Conservation (phyloP, 2,329 filamentous ascomycete species). For the Neofusicoccum kwambonambiense region DNA sequence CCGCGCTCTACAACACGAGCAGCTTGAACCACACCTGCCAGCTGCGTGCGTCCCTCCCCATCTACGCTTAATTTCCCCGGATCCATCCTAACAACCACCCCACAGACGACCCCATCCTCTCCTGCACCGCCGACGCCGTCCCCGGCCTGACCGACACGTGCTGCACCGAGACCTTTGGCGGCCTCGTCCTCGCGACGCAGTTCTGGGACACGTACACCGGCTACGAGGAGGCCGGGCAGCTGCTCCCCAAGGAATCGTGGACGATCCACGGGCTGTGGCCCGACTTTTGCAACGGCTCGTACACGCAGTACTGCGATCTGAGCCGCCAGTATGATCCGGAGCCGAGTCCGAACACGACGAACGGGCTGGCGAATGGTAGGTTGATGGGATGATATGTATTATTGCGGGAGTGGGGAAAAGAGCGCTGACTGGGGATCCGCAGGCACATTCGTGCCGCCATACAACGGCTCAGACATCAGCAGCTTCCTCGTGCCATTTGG, state of each 20-base stretch:
- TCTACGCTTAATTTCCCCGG: neutral
- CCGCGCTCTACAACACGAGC: slow-evolving; percentile 49
- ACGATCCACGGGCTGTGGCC: slow-evolving; percentile 62
- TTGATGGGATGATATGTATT: slow-evolving; percentile 6
- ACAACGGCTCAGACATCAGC: slow-evolving; percentile 57
- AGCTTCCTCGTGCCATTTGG: slow-evolving; percentile 60
- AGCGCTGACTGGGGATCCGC: neutral
- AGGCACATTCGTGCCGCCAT: slow-evolving; percentile 54
- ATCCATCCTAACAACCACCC: no score
- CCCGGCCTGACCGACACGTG: slow-evolving; percentile 55
- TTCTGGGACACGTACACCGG: slow-evolving; percentile 67
- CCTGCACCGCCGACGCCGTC: slow-evolving; percentile 31
- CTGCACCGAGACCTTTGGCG: slow-evolving; percentile 65
- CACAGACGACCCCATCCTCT: slow-evolving; percentile 24
- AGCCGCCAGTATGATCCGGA: slow-evolving; percentile 63
- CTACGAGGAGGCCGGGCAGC: slow-evolving; percentile 56
- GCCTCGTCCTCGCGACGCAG: slow-evolving; percentile 61
- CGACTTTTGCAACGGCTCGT: slow-evolving; percentile 56
- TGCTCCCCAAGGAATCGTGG: slow-evolving; percentile 58
- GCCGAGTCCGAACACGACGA: slow-evolving; percentile 64
- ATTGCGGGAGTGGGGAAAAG: neutral
- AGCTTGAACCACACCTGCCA: slow-evolving; percentile 58
- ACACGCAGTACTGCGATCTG: slow-evolving; percentile 67
- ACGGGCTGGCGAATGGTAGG: slow-evolving; percentile 51
- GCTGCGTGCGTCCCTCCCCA: slow-evolving; percentile 35